These are phyloP conservation scores for Saccharomyces mikatae DNA, from an alignment of 805 yeast genomes.

Conservation along the genomic window DNA sequence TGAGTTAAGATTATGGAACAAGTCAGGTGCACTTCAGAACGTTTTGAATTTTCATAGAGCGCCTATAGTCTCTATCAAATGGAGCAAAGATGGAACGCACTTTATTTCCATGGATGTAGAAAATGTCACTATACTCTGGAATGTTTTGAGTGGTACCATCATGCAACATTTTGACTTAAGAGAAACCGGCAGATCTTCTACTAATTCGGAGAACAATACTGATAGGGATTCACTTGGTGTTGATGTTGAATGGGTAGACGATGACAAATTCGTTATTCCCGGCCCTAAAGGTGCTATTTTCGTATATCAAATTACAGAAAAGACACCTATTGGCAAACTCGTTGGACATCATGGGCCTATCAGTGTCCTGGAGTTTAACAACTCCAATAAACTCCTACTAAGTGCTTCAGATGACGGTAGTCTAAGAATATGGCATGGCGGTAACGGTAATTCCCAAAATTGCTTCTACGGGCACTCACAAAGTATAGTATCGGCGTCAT, in stretches of 20 bases:
- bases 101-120: constrained; percentile 54
- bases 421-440: constrained; percentile 69
- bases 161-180: constrained; percentile 38
- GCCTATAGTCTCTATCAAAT: constrained; percentile 47
- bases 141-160: constrained; percentile 44
- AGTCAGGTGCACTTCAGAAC: constrained; percentile 57
- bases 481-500: constrained; percentile 45
- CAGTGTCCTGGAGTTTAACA: constrained; percentile 48
- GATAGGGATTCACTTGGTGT: constrained; percentile 33
- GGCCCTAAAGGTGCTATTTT: constrained; percentile 46
- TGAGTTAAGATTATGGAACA: constrained; percentile 71
- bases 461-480: constrained; percentile 48
- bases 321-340: constrained; percentile 42
- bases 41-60: constrained; percentile 44
- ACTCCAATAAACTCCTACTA: constrained; percentile 46
- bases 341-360: constrained; percentile 61
- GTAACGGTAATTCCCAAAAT: constrained; percentile 44
- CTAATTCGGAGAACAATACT: background rate
- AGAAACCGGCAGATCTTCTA: constrained; percentile 8
- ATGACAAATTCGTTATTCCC: constrained; percentile 61
- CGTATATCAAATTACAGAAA: constrained; percentile 45
- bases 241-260: constrained; percentile 69
- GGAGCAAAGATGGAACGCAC: constrained; percentile 52
- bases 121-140: constrained; percentile 57
- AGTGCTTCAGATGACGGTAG: constrained; percentile 73